Percentiles rank a stretch among this genome's conserved stretches.
Conservation (phyloP, 768 basidiomycete genomes). For the Aureoboletus auriporus region DNA sequence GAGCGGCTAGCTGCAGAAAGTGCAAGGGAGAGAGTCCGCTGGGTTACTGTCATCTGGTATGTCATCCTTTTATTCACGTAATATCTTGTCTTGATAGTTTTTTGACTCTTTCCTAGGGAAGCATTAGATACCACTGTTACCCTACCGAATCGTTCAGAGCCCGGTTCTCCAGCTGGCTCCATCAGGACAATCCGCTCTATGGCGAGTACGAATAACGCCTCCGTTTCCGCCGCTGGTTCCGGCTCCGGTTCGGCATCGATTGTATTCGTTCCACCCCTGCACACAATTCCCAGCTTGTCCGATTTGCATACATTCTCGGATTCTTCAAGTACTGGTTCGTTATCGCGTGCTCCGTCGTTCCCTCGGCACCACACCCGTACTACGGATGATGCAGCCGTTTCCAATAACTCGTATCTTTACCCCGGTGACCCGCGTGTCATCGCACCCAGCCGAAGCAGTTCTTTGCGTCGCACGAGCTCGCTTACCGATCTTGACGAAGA, state of each 20-base stretch:
- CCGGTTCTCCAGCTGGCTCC: slow-evolving; percentile 48
- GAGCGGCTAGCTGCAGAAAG: slow-evolving; percentile 89
- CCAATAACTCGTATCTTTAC: slow-evolving; percentile 62
- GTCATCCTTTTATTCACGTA: slow-evolving; percentile 17
- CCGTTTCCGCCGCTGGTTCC: slow-evolving; percentile 28
- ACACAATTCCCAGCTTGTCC: slow-evolving; percentile 64
- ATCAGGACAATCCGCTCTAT: slow-evolving; percentile 69
- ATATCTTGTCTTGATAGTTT: neutral
- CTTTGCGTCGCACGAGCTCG: slow-evolving; percentile 62
- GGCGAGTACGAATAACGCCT: slow-evolving; percentile 37
- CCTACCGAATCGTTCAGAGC: slow-evolving; percentile 41
- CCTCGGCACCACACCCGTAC: slow-evolving; percentile 61
- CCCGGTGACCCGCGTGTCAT: slow-evolving; percentile 73
- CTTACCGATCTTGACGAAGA: slow-evolving; percentile 72
- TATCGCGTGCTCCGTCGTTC: slow-evolving; percentile 44
- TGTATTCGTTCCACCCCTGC: slow-evolving; percentile 73
- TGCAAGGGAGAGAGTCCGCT: slow-evolving; percentile 78
- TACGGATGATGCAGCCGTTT: slow-evolving; percentile 70
- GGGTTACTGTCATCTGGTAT: slow-evolving; percentile 89
- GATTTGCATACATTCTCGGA: slow-evolving; percentile 52
- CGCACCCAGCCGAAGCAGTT: slow-evolving; percentile 58
- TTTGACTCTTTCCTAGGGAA: slow-evolving; percentile 49
- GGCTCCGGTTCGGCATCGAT: slow-evolving; percentile 63
- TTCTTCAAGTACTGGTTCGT: slow-evolving; percentile 34
- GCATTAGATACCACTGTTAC: slow-evolving; percentile 64